Base-by-base conservation (phyloP, 208 protist genomes). In the Strigomonas oncopelti region DNA sequence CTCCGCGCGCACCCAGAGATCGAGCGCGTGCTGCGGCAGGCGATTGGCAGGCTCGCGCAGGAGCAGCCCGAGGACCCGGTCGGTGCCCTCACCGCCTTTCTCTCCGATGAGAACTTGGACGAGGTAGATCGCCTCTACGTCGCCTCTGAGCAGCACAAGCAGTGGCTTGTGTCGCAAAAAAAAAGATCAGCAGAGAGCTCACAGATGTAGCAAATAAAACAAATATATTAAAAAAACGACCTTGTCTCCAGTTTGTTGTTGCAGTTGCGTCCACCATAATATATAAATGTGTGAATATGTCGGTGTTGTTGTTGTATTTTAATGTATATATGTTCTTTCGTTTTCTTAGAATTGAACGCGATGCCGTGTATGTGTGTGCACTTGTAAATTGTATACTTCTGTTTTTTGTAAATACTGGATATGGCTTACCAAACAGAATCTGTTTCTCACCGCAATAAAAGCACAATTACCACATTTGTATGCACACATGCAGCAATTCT, bases 1-100 rank as follows among this genome's bases (percentile, higher is more conserved):
- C 77, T 96, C 11, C 87, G 87, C 24, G 69, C 45, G 0, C 90
- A 96, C 65, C 82, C 87, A 8, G 87, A 96, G 69, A 84, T 96
- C 56, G 76, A 83, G 67, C 54, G 68, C 22, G 67, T 80, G n/a
- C 52, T 96, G 55, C 78, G 78, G 8, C 66, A 78, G 7, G 90
- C 82, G 8, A 61, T 93, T 61, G 34, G 66, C 24, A 61, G 65
- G 51, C 69, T 96, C 27, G 46, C 92, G 27, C 78, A 80, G 62
- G 63, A 62, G 16, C 77, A 86, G 60, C 86, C 87, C 22, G 72
- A 84, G 11, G 80, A 93, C 66, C 75, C 36, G 29, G 79, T 93
- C 11, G 72, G 34, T 0, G 83, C 79, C 25, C 70, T 93, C 16
- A 73, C 71, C 0, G 67, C 79, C 13, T 92, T 85, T 55, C 82